Conservation (phyloP, 208 protist species). For the Leishmania arabica region DNA sequence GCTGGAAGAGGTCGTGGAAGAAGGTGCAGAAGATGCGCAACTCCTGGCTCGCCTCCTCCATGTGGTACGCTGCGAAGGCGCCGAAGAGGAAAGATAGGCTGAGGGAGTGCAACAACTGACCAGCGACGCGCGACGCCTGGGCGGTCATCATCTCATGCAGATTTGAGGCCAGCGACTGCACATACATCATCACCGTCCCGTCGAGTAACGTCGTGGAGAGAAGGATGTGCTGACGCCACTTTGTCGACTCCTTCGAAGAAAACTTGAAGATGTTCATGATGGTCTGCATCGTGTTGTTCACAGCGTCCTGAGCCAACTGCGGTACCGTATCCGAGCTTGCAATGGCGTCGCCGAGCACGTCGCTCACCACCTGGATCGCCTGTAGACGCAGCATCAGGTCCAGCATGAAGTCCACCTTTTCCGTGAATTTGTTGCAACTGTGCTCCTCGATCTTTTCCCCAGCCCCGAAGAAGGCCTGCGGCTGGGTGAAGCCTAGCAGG, state of each 20-base stretch:
- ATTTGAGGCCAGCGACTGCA: slow-evolving; percentile 51
- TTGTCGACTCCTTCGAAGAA: slow-evolving; percentile 57
- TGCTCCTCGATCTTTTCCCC: slow-evolving; percentile 73
- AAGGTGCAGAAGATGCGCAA: slow-evolving; percentile 79
- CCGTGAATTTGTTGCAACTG: slow-evolving; percentile 82
- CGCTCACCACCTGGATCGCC: slow-evolving; percentile 83
- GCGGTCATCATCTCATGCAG: slow-evolving; percentile 48
- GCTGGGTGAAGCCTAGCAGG: slow-evolving; percentile 90
- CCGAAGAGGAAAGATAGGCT: slow-evolving; percentile 80
- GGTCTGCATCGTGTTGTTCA: slow-evolving; percentile 86
- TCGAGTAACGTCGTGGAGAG: slow-evolving; percentile 88
- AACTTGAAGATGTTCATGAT: slow-evolving; percentile 94
- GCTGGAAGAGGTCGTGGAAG: slow-evolving; percentile 80
- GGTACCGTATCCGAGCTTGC: slow-evolving; percentile 18
- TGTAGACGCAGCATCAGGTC: slow-evolving; percentile 86
- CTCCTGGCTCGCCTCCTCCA: slow-evolving; percentile 62
- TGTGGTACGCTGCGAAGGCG: slow-evolving; percentile 84
- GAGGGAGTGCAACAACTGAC: slow-evolving; percentile 71
- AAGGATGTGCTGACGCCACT: slow-evolving; percentile 92
- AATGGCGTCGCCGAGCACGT: slow-evolving; percentile 77
- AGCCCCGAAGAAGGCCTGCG: slow-evolving; percentile 86
- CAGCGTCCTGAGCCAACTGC: slow-evolving; percentile 38
- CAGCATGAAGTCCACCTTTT: slow-evolving; percentile 90
- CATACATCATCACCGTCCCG: slow-evolving; percentile 66
- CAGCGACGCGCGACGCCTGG: slow-evolving; percentile 34